Evolutionary conservation across 1,139 yeast genomes (phyloP).

Genomic region (Pichia terricola): DNA sequence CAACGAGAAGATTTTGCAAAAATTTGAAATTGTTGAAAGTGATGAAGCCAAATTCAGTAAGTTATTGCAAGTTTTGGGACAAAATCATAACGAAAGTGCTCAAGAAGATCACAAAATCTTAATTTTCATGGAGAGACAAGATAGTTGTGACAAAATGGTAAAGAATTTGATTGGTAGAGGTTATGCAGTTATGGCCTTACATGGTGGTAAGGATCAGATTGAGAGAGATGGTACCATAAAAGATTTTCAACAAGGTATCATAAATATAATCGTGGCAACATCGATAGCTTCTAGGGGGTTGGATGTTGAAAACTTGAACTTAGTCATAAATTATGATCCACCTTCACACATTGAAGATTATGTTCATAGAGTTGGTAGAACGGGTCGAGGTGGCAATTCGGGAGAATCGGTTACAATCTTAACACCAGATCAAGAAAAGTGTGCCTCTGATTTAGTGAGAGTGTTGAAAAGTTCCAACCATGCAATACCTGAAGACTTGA

Average conservation of each 20-base stretch:
- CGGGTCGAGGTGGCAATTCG: slow-evolving; percentile 80
- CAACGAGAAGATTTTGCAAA: slow-evolving; percentile 71
- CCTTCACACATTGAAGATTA: slow-evolving; percentile 93
- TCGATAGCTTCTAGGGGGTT: slow-evolving; percentile 93
- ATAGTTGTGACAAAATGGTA: slow-evolving; percentile 63
- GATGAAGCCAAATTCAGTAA: slow-evolving; percentile 45
- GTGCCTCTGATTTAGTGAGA: slow-evolving; percentile 62
- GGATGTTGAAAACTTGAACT: slow-evolving; percentile 72
- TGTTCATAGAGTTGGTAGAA: slow-evolving; percentile 92
- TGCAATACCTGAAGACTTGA: slow-evolving; percentile 44
- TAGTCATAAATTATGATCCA: slow-evolving; percentile 82
- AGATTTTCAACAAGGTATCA: slow-evolving; percentile 57
- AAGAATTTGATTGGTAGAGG: slow-evolving; percentile 49
- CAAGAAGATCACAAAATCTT: slow-evolving; percentile 38
- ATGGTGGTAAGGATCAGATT: slow-evolving; percentile 86
- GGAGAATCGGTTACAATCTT: slow-evolving; percentile 80
- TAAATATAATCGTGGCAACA: slow-evolving; percentile 71
- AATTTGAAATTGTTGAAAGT: slow-evolving; percentile 48
- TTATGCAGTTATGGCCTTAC: slow-evolving; percentile 57
- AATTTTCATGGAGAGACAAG: slow-evolving; percentile 82
- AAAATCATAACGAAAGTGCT: slow-evolving; percentile 28
- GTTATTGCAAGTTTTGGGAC: slow-evolving; percentile 45
- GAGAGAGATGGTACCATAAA: slow-evolving; percentile 73
- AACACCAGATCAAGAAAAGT: slow-evolving; percentile 52
- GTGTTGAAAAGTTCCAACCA: slow-evolving; percentile 39